Evolutionary conservation across 352 stramenopile genomes (phyloP), one percentile per base, ranked within the genome.

Genomic region (Phytopythium oedochilum): DNA sequence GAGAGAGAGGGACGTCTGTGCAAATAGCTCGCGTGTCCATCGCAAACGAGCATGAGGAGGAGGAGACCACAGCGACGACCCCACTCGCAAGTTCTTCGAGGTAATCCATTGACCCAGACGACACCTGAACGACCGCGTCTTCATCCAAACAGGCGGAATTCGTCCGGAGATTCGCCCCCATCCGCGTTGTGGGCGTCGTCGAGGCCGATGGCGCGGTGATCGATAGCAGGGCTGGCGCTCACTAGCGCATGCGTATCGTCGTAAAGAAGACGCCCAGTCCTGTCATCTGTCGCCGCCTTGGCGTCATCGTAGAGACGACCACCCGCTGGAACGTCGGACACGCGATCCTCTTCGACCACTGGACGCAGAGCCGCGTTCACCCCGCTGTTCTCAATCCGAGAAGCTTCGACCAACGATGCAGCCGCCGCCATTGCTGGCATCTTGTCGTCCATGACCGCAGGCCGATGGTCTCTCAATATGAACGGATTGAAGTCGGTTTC

Each of bases 401-500:
- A 44, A 15, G 3, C 25, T 29, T 29, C 40, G 2, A 46, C 11
- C 40, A 9, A 46, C 11, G 14, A 2, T 4, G 40, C 12, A 46
- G 40, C 40, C 40, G 22, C 10, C 22, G 18, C 11, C 4, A 22
- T 6, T 11, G 14, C 5, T n/a, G 0, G 18, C 11, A 10, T 6
- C 20, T n/a, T 9, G 20, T 11, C 22, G n/a, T 46, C 18, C 15
- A 11, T 18, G 7, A 25, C 25, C 3, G 15, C 44, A 17, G 5
- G 17, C 28, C 3, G 14, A 15, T 36, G 7, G 15, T 15, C 26
- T 6, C 15, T 5, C 15, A 14, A 14, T 34, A 36, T 17, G 20
- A 88, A 88, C 48, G 78, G 78, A 35, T 88, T 88, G 61, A 72
- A 70, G 3, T 60, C 66, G 14, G 59, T 59, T 53, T 88, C 78